phyloP scores from a whole-genome alignment of 768 basidiomycete genomes.

The Auriscalpium microsporum region DNA sequence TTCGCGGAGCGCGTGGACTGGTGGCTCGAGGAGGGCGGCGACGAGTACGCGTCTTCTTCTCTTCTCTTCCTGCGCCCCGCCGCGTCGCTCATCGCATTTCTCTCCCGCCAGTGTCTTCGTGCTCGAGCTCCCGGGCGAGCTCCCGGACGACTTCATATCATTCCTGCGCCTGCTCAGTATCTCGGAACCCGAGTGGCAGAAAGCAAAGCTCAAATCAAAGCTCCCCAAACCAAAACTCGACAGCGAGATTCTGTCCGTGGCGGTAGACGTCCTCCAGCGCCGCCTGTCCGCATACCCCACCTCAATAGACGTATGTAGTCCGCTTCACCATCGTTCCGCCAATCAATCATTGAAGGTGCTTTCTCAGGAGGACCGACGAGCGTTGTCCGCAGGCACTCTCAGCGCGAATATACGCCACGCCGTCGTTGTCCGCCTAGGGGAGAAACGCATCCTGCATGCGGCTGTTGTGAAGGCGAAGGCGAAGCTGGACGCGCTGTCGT shows the following conservation, averaged over 20 bases:
- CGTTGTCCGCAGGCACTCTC: conserved; percentile 23
- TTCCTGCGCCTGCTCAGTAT: conserved; percentile 58
- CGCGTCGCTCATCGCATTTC: background rate
- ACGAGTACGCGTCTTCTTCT: conserved; percentile 61
- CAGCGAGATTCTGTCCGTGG: conserved; percentile 34
- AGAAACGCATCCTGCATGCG: conserved; percentile 56
- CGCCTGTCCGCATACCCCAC: conserved; percentile 52
- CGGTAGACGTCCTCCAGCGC: conserved; percentile 38
- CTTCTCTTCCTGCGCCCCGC: too few relatives aligned
- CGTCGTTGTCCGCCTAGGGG: conserved; percentile 66
- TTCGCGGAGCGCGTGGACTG: conserved; percentile 68
- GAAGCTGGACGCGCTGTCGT: too few relatives aligned
- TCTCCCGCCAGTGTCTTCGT: conserved; percentile 42
- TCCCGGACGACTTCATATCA: conserved; percentile 52
- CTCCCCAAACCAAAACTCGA: conserved; percentile 68
- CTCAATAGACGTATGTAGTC: conserved; percentile 43
- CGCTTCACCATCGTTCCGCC: background rate
- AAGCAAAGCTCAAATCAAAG: conserved; percentile 50
- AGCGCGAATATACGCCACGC: conserved; percentile 48
- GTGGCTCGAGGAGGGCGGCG: conserved; percentile 87
- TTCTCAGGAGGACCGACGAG: conserved; percentile 42
- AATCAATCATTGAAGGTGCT: background rate
- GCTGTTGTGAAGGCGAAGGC: too few relatives aligned
- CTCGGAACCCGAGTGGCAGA: conserved; percentile 49
- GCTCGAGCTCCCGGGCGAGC: conserved; percentile 40